These are phyloP conservation scores for Penicillium sp. DNA, from an alignment of 2,329 filamentous ascomycete genomes.

Conservation along the genomic window DNA sequence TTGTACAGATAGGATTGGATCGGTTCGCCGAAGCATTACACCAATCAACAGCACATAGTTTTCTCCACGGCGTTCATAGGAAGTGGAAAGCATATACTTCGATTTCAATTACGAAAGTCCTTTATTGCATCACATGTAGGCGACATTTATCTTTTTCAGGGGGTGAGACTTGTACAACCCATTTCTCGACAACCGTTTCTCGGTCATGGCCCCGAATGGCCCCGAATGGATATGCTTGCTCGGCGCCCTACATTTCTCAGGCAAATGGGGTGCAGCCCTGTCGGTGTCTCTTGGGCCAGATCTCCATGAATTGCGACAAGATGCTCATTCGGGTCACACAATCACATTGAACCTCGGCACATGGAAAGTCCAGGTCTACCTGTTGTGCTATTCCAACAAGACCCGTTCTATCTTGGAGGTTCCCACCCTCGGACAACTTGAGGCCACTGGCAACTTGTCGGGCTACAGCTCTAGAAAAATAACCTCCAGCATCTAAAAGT, in stretches of 20 bases:
- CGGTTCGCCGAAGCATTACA: neutral
- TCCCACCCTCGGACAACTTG: neutral
- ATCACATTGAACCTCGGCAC: slow-evolving; percentile 1
- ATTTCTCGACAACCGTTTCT: neutral
- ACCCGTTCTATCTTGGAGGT: neutral
- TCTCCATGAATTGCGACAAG: neutral
- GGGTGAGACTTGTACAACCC: neutral
- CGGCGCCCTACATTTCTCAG: neutral
- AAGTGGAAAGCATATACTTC: neutral
- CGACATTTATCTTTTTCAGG: neutral
- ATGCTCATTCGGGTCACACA: slow-evolving; percentile 1
- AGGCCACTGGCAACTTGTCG: neutral
- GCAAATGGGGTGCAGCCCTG: neutral
- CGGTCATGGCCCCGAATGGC: neutral
- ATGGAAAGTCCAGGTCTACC: neutral
- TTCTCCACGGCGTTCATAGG: neutral
- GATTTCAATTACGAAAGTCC: neutral
- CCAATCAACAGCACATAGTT: slow-evolving; percentile 7
- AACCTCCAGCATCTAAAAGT: neutral
- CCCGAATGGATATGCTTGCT: neutral
- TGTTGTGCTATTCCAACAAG: neutral
- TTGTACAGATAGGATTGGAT: slow-evolving; percentile 11
- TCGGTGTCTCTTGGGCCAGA: neutral
- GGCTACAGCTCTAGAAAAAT: neutral
- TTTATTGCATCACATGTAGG: slow-evolving; percentile 5